These are phyloP conservation scores for Bipolaris bicolor DNA, from an alignment of 2,329 filamentous ascomycete genomes.

Conservation along the genomic window DNA sequence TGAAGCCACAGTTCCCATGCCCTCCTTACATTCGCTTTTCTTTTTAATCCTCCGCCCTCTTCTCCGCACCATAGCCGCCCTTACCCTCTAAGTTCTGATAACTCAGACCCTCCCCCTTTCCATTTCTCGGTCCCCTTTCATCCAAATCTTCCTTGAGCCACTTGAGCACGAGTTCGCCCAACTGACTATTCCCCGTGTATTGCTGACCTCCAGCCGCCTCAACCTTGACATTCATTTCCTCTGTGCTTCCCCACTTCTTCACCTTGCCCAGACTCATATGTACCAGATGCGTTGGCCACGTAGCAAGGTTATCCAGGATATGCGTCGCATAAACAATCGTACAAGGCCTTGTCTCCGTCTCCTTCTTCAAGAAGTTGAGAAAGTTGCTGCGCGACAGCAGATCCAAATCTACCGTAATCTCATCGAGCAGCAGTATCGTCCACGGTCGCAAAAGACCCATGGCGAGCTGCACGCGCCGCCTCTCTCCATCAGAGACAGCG, in stretches of 20 bases:
- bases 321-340: conserved; percentile 98
- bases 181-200: conserved; percentile 74
- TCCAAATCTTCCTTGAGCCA: conserved; percentile 85
- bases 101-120: conserved; percentile 67
- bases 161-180: conserved; percentile 84
- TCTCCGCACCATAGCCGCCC: conserved; percentile 69
- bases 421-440: conserved; percentile 88
- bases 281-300: conserved; percentile 93
- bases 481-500: conserved; percentile 90
- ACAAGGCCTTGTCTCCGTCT: conserved; percentile 81
- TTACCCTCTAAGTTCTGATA: conserved; percentile 65
- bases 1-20: conserved; percentile 29
- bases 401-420: conserved; percentile 97
- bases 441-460: conserved; percentile 95
- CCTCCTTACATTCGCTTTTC: neutral
- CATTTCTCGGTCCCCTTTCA: conserved; percentile 77
- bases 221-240: conserved; percentile 62
- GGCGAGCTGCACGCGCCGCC: conserved; percentile 88
- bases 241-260: conserved; percentile 82
- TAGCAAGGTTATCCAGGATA: conserved; percentile 91
- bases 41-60: conserved; percentile 32
- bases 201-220: conserved; percentile 38
- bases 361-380: conserved; percentile 80
- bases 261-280: conserved; percentile 92
- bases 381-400: conserved; percentile 85